A percentile compares a stretch with the other conserved stretches of the same genome.
Evolutionary conservation across 1,284 basidiomycete species (phyloP).

Genomic region (Trichosporon sp.): DNA sequence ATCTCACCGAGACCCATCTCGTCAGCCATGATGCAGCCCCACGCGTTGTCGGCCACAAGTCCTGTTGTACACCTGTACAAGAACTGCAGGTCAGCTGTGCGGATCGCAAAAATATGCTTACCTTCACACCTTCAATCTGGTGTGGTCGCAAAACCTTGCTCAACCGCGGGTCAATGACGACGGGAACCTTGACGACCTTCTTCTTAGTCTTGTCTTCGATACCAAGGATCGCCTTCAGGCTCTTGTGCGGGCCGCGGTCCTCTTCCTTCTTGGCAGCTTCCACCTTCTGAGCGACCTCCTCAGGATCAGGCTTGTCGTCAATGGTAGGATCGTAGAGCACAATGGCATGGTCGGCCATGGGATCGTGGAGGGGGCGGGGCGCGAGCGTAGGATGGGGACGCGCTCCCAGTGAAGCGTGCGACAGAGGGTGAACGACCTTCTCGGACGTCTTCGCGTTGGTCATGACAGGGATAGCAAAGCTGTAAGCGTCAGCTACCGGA

Average conservation of each 20-base stretch:
- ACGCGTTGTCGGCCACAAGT: conserved; percentile 84
- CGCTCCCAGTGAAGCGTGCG: conserved; percentile 77
- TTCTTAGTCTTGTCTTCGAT: conserved; percentile 62
- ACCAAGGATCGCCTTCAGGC: conserved; percentile 76
- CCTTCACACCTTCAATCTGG: conserved; percentile 97
- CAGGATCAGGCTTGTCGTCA: conserved; percentile 79
- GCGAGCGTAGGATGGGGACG: conserved; percentile 76
- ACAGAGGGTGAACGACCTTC: conserved; percentile 60
- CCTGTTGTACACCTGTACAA: conserved; percentile 93
- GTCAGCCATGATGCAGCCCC: conserved; percentile 98
- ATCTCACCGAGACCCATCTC: conserved; percentile 86
- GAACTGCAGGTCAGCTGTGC: conserved; percentile 56
- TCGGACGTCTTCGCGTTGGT: conserved; percentile 67
- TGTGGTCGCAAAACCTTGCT: conserved; percentile 88
- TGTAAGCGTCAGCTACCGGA: conserved; percentile 22
- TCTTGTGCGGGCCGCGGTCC: conserved; percentile 76
- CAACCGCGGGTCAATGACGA: conserved; percentile 89
- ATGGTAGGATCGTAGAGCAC: conserved; percentile 96
- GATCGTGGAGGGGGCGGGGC: conserved; percentile 89
- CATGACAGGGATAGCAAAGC: conserved; percentile 87
- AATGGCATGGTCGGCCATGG: conserved; percentile 96
- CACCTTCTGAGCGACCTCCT: conserved; percentile 56
- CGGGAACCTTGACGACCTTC: conserved; percentile 75
- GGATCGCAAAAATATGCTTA: conserved; percentile 43
- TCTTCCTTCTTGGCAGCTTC: conserved; percentile 63